phyloP scores from a whole-genome alignment of 1,284 basidiomycete species.

The Anthracocystis walkeri region DNA sequence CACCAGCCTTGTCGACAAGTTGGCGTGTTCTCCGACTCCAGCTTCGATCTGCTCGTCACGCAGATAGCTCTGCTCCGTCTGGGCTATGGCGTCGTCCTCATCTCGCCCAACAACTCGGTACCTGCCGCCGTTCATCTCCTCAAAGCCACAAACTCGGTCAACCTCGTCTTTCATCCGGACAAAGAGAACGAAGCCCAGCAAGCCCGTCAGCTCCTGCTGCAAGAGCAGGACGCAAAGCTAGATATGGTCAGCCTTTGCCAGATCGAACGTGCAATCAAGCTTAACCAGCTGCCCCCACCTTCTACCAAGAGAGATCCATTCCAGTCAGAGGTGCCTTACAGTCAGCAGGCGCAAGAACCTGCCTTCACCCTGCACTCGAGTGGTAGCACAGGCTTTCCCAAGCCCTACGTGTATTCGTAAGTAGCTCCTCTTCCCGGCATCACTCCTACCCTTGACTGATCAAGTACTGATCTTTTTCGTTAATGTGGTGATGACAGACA shows the following conservation, averaged over 20 bases:
- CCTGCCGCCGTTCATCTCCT: constrained; percentile 45
- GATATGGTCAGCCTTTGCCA: constrained; percentile 8
- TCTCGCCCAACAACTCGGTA: constrained; percentile 54
- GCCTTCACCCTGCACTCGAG: constrained; percentile 44
- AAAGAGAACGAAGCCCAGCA: constrained; percentile 12
- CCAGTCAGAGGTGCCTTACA: constrained; percentile 16
- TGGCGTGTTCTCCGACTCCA: constrained; percentile 22
- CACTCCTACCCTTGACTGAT: background rate
- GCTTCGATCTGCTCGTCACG: constrained; percentile 30
- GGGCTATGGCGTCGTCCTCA: constrained; percentile 37
- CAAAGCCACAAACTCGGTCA: constrained; percentile 19
- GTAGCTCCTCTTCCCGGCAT: background rate
- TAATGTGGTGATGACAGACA: constrained; percentile 8
- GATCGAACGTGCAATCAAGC: constrained; percentile 6
- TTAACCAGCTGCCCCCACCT: constrained; percentile 13
- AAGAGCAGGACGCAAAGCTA: constrained; percentile 3
- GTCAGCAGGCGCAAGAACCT: constrained; percentile 20
- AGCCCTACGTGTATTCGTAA: constrained; percentile 35
- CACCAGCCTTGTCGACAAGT: constrained; percentile 24
- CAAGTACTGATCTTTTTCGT: background rate
- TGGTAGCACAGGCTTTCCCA: constrained; percentile 53
- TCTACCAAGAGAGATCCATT: constrained; percentile 15
- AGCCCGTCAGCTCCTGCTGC: constrained; percentile 1
- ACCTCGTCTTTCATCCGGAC: constrained; percentile 12
- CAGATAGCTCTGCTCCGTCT: constrained; percentile 42